A percentile compares a stretch with the other conserved stretches of the same genome.
phyloP scores from a whole-genome alignment of 352 stramenopile species.

The Pythium phragmiticola region DNA sequence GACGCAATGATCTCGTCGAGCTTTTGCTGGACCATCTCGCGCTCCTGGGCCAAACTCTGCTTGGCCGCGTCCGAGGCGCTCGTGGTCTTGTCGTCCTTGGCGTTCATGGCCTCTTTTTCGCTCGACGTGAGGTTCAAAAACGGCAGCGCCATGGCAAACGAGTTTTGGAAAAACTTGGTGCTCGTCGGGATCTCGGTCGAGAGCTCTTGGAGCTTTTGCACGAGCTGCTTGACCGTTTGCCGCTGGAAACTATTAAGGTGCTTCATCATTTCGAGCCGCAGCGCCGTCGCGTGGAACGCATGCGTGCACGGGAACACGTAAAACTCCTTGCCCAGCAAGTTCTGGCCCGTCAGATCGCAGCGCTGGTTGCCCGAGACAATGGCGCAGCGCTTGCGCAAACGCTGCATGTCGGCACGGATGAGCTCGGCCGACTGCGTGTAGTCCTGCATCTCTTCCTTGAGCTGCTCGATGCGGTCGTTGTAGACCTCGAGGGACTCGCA shows the following conservation, averaged over 20 bases:
- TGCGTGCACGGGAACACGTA: conserved; percentile 95
- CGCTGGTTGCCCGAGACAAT: conserved; percentile 87
- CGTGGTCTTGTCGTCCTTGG: conserved; percentile 39
- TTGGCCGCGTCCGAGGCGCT: conserved; percentile 62
- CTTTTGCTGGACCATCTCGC: conserved; percentile 91
- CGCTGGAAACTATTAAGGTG: conserved; percentile 87
- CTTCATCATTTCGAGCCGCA: conserved; percentile 89
- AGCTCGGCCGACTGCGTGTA: conserved; percentile 90
- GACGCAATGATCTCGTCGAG: conserved; percentile 93
- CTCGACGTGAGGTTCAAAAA: conserved; percentile 69
- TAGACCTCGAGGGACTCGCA: conserved; percentile 91
- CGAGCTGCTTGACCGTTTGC: conserved; percentile 88
- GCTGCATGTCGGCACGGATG: conserved; percentile 89
- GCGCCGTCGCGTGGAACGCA: conserved; percentile 90
- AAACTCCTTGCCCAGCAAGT: conserved; percentile 90
- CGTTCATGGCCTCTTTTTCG: conserved; percentile 70
- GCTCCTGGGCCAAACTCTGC: conserved; percentile 78
- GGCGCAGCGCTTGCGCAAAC: conserved; percentile 81
- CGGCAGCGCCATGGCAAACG: conserved; percentile 48
- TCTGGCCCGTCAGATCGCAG: conserved; percentile 88
- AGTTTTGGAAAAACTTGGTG: conserved; percentile 78
- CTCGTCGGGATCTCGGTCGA: conserved; percentile 70
- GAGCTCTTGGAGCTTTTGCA: conserved; percentile 87
- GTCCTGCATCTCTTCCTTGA: conserved; percentile 93
- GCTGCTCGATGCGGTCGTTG: conserved; percentile 89